Percentiles rank a stretch among this genome's conserved stretches.
phyloP scores from a whole-genome alignment of 129 eudicot species.

The Silybum marianum region DNA sequence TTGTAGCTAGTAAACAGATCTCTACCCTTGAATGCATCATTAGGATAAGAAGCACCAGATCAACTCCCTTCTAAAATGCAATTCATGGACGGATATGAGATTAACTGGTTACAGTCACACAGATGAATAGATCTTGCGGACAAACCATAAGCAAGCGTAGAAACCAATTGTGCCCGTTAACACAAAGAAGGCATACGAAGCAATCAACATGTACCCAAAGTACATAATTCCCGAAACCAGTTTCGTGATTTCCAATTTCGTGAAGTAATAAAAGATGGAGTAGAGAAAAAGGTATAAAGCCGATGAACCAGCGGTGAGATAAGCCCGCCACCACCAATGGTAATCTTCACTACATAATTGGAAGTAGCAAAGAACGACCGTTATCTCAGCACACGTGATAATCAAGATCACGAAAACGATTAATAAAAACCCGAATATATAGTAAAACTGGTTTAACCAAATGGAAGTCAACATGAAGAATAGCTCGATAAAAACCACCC shows the following conservation, averaged over 20 bases:
- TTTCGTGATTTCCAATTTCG: slow-evolving; percentile 82
- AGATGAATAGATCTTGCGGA: slow-evolving; percentile 73
- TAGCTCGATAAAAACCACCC: slow-evolving; percentile 88
- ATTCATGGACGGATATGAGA: too few relatives aligned
- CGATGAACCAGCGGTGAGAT: slow-evolving; percentile 83
- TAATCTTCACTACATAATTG: slow-evolving; percentile 92
- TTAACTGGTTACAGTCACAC: too few relatives aligned
- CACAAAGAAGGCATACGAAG: slow-evolving; percentile 80
- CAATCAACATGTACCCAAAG: slow-evolving; percentile 83
- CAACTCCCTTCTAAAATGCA: too few relatives aligned
- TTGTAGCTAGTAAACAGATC: too few relatives aligned
- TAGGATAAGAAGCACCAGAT: too few relatives aligned
- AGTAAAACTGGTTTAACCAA: slow-evolving; percentile 90
- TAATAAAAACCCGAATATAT: slow-evolving; percentile 89
- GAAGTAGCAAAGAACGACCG: slow-evolving; percentile 82
- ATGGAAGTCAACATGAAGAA: slow-evolving; percentile 89
- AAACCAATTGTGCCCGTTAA: slow-evolving; percentile 87
- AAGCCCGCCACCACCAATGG: slow-evolving; percentile 97
- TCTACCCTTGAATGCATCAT: too few relatives aligned
- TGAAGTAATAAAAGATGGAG: slow-evolving; percentile 79
- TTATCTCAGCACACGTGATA: slow-evolving; percentile 83
- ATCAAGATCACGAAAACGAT: slow-evolving; percentile 79
- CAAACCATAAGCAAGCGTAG: slow-evolving; percentile 87
- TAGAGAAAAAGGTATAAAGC: slow-evolving; percentile 82
- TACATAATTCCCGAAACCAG: slow-evolving; percentile 76